These are phyloP conservation scores for Cladosporium sphaerospermum DNA, from an alignment of 2,329 filamentous ascomycete genomes.

Conservation along the genomic window DNA sequence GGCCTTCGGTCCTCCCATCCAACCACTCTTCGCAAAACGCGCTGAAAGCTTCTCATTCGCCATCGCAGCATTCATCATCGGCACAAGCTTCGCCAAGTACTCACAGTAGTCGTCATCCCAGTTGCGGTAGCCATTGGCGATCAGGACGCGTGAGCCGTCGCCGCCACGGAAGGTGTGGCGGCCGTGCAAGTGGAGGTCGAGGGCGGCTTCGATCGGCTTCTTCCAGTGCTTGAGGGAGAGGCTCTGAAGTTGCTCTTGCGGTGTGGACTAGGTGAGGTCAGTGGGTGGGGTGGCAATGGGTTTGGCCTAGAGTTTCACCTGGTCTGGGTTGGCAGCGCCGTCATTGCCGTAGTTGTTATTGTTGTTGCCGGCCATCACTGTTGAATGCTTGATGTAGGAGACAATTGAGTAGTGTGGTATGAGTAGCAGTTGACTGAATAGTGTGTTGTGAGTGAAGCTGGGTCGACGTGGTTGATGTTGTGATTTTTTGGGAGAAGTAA, in stretches of 20 bases:
- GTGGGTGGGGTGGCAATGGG: background rate
- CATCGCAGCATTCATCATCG: background rate
- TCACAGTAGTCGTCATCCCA: background rate
- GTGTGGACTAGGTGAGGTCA: background rate
- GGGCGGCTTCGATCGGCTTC: background rate
- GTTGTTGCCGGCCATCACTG: background rate
- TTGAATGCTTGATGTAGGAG: background rate
- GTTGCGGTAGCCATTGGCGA: background rate
- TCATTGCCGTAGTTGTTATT: background rate
- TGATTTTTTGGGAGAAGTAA: no score
- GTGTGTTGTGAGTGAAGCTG: no score
- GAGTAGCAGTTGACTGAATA: no score
- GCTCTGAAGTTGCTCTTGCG: background rate
- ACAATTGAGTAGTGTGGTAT: no score
- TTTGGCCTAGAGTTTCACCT: background rate
- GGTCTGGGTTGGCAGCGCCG: background rate
- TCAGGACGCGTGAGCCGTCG: background rate
- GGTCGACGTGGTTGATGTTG: no score
- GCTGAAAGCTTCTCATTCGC: slow-evolving; percentile 1
- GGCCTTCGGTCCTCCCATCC: background rate
- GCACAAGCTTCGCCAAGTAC: background rate
- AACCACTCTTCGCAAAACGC: background rate
- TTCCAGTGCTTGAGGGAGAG: background rate
- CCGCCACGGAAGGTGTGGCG: background rate
- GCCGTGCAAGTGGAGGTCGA: slow-evolving; percentile 1